Percentiles rank a stretch among this genome's conserved stretches.
Evolutionary conservation across 1,284 basidiomycete genomes (phyloP).

Genomic region (Coniophora puteana): DNA sequence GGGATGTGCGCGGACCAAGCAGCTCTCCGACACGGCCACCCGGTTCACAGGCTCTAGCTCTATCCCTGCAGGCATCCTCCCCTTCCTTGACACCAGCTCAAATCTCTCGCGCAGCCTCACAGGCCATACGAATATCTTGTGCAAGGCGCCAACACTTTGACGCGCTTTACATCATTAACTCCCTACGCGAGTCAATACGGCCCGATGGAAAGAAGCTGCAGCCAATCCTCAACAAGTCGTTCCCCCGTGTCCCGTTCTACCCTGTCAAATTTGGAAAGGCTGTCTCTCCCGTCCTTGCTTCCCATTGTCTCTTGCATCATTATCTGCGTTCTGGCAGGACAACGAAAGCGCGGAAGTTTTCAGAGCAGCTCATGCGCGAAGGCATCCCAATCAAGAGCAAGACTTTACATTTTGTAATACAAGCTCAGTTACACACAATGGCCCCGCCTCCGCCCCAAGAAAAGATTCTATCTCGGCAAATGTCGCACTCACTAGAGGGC

Average conservation of each 20-base stretch:
- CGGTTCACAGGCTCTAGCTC: not conserved
- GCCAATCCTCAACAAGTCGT: no score
- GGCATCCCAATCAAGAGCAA: constrained; percentile 43
- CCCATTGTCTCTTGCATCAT: constrained; percentile 61
- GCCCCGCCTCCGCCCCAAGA: constrained; percentile 27
- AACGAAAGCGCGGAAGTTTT: constrained; percentile 45
- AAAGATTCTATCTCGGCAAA: constrained; percentile 10
- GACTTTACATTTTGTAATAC: constrained; percentile 46
- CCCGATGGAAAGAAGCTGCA: no score
- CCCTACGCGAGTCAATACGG: constrained; percentile 42
- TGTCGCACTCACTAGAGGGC: constrained; percentile 8
- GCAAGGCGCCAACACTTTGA: constrained; percentile 41
- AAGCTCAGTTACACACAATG: constrained; percentile 22
- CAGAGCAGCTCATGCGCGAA: constrained; percentile 47
- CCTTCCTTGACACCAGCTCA: constrained; percentile 34
- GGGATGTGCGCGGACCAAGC: no score
- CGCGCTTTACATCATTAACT: constrained; percentile 55
- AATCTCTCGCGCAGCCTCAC: constrained; percentile 47
- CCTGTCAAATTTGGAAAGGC: constrained; percentile 46
- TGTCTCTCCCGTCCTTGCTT: constrained; percentile 53
- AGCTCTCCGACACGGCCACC: no score
- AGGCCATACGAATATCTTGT: constrained; percentile 48
- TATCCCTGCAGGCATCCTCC: constrained; percentile 1
- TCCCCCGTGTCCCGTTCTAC: constrained; percentile 27
- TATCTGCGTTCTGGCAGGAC: constrained; percentile 49